phyloP scores from a whole-genome alignment of 768 basidiomycete genomes.

The Xerocomus potaroensis region DNA sequence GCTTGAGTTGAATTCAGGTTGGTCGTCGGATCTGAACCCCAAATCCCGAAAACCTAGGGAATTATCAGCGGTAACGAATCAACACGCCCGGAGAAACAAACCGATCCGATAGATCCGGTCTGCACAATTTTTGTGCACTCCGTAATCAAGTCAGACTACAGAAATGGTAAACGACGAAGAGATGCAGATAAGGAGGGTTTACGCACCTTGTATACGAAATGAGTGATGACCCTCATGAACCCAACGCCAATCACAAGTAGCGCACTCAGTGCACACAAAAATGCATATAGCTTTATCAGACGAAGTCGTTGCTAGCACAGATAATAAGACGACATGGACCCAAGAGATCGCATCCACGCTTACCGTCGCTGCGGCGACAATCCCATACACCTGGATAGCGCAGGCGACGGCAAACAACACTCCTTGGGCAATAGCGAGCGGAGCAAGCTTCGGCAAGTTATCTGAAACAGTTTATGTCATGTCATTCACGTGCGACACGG shows the following conservation, averaged over 20 bases:
- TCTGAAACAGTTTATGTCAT: slow-evolving; percentile 32
- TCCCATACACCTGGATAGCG: slow-evolving; percentile 52
- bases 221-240: slow-evolving; percentile 53
- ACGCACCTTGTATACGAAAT: slow-evolving; percentile 65
- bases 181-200: background rate
- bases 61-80: slow-evolving; percentile 10
- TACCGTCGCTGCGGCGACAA: slow-evolving; percentile 48
- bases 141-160: slow-evolving; percentile 52
- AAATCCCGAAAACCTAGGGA: slow-evolving; percentile 46
- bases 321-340: background rate
- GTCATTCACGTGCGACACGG: background rate
- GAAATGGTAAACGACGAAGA: background rate
- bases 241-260: slow-evolving; percentile 49
- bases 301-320: slow-evolving; percentile 48
- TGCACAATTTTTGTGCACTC: slow-evolving; percentile 46
- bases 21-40: slow-evolving; percentile 40
- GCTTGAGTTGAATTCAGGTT: slow-evolving; percentile 40
- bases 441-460: slow-evolving; percentile 42
- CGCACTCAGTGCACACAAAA: slow-evolving; percentile 43
- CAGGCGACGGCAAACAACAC: slow-evolving; percentile 48
- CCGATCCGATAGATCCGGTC: slow-evolving; percentile 31
- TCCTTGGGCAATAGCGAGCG: slow-evolving; percentile 58
- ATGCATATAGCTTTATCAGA: slow-evolving; percentile 54
- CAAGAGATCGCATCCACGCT: slow-evolving; percentile 17
- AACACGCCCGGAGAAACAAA: slow-evolving; percentile 15